A percentile compares a stretch with the other conserved stretches of the same genome.
Conservation (phyloP, 2,329 filamentous ascomycete species). For the Fusarium burgessii region DNA sequence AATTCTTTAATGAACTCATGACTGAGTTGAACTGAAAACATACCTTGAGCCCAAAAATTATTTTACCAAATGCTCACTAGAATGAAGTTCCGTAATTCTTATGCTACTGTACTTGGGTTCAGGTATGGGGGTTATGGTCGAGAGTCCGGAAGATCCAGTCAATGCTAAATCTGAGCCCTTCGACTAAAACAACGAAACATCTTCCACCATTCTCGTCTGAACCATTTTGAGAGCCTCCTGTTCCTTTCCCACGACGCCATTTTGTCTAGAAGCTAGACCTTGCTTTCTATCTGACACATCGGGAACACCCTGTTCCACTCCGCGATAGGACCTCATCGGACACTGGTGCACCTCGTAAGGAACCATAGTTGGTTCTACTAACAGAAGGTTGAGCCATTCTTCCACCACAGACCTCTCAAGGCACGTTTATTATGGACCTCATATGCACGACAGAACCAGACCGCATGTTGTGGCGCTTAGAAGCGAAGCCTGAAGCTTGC, state of each 20-base stretch:
- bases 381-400: conserved; percentile 32
- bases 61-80: neutral
- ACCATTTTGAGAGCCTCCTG: neutral
- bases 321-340: neutral
- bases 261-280: neutral
- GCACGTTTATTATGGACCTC: conserved; percentile 20
- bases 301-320: conserved; percentile 22
- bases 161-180: conserved; percentile 4
- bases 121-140: neutral
- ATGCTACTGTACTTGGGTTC: neutral
- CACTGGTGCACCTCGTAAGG: conserved; percentile 18
- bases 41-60: neutral
- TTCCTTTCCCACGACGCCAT: neutral
- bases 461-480: conserved; percentile 25
- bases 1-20: neutral
- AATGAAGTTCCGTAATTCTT: neutral
- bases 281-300: conserved; percentile 12
- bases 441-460: conserved; percentile 18
- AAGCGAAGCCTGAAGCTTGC: conserved; percentile 33
- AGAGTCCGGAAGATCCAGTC: neutral
- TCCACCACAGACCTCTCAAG: conserved; percentile 22
- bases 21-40: neutral
- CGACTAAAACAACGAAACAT: neutral
- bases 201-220: neutral
- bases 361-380: conserved; percentile 26